These are phyloP conservation scores for Sarocladiaceae sp. DNA, from an alignment of 2,329 filamentous ascomycete genomes.

Conservation along the genomic window DNA sequence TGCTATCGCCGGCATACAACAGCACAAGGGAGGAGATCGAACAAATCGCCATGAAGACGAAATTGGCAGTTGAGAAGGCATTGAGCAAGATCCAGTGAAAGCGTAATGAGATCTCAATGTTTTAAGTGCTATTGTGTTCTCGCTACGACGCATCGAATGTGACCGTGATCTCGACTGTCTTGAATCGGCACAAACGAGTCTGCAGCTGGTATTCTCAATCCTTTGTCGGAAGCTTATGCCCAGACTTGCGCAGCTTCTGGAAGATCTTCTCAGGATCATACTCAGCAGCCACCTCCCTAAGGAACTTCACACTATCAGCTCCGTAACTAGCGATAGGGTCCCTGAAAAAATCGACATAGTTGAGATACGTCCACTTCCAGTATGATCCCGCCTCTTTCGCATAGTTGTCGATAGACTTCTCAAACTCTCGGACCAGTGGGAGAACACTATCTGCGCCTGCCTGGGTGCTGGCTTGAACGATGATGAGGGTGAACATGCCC, in stretches of 20 bases:
- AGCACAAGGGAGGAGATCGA: constrained; percentile 21
- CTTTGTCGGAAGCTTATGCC: too few relatives aligned
- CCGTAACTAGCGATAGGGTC: constrained; percentile 32
- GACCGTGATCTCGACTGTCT: too few relatives aligned
- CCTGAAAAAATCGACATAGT: constrained; percentile 35
- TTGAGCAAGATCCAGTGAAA: constrained; percentile 12
- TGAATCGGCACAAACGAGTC: too few relatives aligned
- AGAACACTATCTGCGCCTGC: not conserved
- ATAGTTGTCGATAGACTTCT: constrained; percentile 16
- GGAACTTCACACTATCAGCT: constrained; percentile 23
- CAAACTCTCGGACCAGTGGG: not conserved
- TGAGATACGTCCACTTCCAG: constrained; percentile 39
- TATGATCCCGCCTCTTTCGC: constrained; percentile 41
- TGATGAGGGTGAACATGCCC: not conserved
- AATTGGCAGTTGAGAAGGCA: constrained; percentile 11
- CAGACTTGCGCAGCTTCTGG: too few relatives aligned
- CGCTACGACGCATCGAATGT: too few relatives aligned
- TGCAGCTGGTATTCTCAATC: too few relatives aligned
- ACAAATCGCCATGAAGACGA: constrained; percentile 16
- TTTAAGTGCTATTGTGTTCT: too few relatives aligned
- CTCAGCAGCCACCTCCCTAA: constrained; percentile 21
- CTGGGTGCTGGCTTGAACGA: not conserved
- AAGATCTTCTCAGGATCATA: constrained; percentile 30
- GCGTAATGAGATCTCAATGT: too few relatives aligned
- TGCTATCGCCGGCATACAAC: constrained; percentile 39